Conservation (phyloP, 2,329 filamentous ascomycete species). For the Aspergillus hiratsukae region DNA sequence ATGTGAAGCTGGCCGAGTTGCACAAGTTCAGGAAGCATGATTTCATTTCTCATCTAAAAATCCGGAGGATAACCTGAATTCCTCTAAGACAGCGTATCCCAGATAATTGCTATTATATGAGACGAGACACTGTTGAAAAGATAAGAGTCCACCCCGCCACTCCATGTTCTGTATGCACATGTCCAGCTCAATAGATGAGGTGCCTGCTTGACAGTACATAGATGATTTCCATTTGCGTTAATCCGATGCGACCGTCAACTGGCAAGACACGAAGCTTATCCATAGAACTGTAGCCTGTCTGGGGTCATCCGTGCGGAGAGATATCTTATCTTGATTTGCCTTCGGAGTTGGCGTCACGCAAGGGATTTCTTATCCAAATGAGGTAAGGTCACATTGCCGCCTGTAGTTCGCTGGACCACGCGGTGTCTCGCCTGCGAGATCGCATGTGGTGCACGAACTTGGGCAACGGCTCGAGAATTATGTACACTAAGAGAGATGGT, state of each 20-base stretch:
- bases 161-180: not conserved
- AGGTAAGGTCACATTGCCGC: conserved; percentile 24
- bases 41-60: not conserved
- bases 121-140: not conserved
- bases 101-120: not conserved
- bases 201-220: not conserved
- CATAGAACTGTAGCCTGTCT: not conserved
- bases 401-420: not conserved
- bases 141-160: not conserved
- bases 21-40: not conserved
- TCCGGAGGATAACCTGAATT: not conserved
- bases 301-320: conserved; percentile 3
- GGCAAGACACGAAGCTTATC: not conserved
- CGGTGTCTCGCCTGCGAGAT: not conserved
- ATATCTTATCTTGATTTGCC: not conserved
- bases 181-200: not conserved
- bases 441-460: conserved; percentile 15
- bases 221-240: conserved; percentile 22
- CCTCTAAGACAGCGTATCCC: not conserved
- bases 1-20: conserved; percentile 10
- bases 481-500: conserved; percentile 7
- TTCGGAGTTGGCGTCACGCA: not conserved
- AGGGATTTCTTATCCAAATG: conserved; percentile 36
- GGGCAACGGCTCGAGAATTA: conserved; percentile 5
- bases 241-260: conserved; percentile 22